Conservation (phyloP, 2,329 filamentous ascomycete genomes). For the Pestalotiopsis sp. region DNA sequence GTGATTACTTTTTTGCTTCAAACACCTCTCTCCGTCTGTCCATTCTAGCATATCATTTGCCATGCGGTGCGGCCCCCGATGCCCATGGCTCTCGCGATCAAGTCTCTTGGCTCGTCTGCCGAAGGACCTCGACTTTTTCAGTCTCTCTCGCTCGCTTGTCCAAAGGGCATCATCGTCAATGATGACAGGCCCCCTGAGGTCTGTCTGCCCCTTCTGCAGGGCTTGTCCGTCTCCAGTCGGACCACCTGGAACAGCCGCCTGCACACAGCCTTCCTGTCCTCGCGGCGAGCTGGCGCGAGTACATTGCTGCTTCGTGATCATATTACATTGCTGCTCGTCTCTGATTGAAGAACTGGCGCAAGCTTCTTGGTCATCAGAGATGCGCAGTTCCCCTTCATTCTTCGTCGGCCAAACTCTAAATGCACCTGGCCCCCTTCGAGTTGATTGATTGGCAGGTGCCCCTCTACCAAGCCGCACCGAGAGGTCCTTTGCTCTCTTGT, state of each 20-base stretch:
- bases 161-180: neutral
- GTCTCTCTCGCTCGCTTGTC: neutral
- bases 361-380: constrained; percentile 20
- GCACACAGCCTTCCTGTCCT: constrained; percentile 3
- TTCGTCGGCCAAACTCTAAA: constrained; percentile 17
- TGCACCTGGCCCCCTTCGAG: constrained; percentile 13
- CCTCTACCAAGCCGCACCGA: neutral
- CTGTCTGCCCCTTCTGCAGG: neutral
- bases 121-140: neutral
- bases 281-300: constrained; percentile 18
- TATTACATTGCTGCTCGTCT: constrained; percentile 14
- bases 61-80: neutral
- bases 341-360: constrained; percentile 11
- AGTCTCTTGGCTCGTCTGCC: neutral
- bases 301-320: neutral
- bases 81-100: neutral
- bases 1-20: neutral
- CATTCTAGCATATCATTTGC: neutral
- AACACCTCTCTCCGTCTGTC: neutral
- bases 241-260: constrained; percentile 6
- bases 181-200: neutral
- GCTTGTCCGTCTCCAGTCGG: constrained; percentile 1
- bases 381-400: constrained; percentile 23
- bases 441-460: constrained; percentile 18
- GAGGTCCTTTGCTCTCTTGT: neutral